Evolutionary conservation across 441 rosid species (phyloP), one percentile per base, ranked within the genome.

Genomic region (Syzygium syzygioides): DNA sequence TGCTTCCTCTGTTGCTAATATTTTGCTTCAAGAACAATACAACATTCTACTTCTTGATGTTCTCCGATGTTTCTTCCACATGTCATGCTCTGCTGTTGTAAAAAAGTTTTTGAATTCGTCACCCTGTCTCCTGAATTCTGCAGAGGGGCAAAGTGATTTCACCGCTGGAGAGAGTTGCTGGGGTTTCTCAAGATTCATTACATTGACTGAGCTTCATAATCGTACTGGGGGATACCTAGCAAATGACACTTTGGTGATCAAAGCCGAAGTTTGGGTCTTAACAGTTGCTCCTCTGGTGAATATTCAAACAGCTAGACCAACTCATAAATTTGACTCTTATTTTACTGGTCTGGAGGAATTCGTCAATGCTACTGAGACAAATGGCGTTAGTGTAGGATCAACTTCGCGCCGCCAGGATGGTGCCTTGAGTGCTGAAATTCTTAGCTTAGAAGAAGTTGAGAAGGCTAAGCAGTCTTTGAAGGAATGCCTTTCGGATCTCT

Each of bases 111-210:
- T 57, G 55, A 60, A 28, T 20, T 60, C 18, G 7, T 48, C 59
- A 52, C 45, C 30, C 2, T 9, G 17, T 19, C 32, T 54, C 4
- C 52, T 57, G 68, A 0, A 86, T 30, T 59, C 68, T 53, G 83
- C 6, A 68, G 88, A 23, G 4, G 3, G 0, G 23, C 25, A 32
- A 30, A 1, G 32, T 25, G 15, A 0, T 2, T 53, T 53, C 85
- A 32, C 28, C 0, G 37, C 0, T 0, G 13, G 1, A 54, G 14
- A 10, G 2, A 3, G 0, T 0, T 0, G 25, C 62, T 68, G 59
- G 85, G 88, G 88, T 5, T 87, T 19, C 85, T 0, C 54, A 19
- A 2, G 0, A 0, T 68, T 68, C 71, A 20, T 50, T 23, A 14
- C 41, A 4, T 55, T 68, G 50, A 0, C 41, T 50, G 28, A 68